Base-by-base conservation (phyloP, 2,329 filamentous ascomycete genomes). In the Colletotrichum gloeosporioides region DNA sequence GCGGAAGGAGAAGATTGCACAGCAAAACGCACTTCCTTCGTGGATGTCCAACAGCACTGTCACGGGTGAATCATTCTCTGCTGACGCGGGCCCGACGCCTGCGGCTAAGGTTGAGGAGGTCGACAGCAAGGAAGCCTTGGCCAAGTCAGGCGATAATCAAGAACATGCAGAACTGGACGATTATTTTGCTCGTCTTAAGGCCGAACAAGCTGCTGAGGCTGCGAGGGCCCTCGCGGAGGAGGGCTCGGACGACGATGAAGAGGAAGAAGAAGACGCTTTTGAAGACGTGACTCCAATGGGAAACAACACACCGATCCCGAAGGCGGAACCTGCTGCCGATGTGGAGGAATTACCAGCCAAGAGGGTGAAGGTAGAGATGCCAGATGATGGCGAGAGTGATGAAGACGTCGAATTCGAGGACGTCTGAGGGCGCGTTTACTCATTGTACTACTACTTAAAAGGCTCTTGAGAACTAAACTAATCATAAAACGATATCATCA, bases 41-140 rank as follows among this genome's bases (percentile, higher is more conserved):
- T 95, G 94, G 93, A 94, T 95, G 85, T 91, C 92, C 1, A 90
- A 93, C 73, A 94, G 92, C 77, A 95, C 93, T 3, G 90, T 95
- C 64, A 92, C 89, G 6, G 91, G 92, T 67, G 89, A 92, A 75
- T 90, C 90, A n/a, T 94, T 91, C 82, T 84, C 87, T 55, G 69
- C 83, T 27, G 82, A 85, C 31, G 87, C 87, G 61, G 81, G 83
- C 34, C 81, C 81, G 8, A 78, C 78, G n/a, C 78, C 81, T 18
- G 67, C 71, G 13, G 68, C 80, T n/a, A 85, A 86, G 25, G 84
- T 86, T 75, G 86, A 88, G 32, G 85, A 87, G 2, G 87, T 90
- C 31, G 86, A 88, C 31, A 83, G 83, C 57, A 90, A 91, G 81
- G 88, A 89, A 62, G 83, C 86, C 8, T 82, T 84, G 25, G 77